A percentile compares a stretch with the other conserved stretches of the same genome.
Conservation (phyloP, 345 rosid species). For the sweet orange (Citrus sinensis) region DNA sequence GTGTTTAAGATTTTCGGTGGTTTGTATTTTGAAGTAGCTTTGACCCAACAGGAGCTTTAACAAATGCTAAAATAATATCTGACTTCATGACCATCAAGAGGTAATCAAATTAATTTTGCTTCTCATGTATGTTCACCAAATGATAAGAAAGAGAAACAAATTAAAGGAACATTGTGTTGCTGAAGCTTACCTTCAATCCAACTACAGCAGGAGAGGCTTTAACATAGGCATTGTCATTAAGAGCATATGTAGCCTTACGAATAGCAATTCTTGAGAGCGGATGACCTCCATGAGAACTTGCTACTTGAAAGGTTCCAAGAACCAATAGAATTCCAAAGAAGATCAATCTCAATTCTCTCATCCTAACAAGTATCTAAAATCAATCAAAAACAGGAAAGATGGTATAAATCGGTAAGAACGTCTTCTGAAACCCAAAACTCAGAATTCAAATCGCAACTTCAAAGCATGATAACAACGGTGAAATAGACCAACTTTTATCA, state of each 20-base stretch:
- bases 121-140: neutral
- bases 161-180: neutral
- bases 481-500: neutral
- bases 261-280: conserved; percentile 57
- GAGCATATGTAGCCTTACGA: conserved; percentile 32
- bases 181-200: conserved; percentile 45
- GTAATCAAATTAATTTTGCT: neutral
- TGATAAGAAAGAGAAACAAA: neutral
- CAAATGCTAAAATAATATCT: neutral
- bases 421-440: neutral
- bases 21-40: neutral
- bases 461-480: neutral
- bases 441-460: neutral
- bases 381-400: neutral
- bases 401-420: neutral
- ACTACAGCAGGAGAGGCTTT: conserved; percentile 51
- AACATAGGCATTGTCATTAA: conserved; percentile 39
- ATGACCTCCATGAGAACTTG: conserved; percentile 46
- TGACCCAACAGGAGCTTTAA: neutral
- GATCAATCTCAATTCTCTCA: conserved; percentile 24
- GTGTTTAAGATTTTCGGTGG: neutral
- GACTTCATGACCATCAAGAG: neutral
- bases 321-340: conserved; percentile 21
- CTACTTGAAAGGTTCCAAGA: conserved; percentile 44
- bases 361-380: conserved; percentile 22